Evolutionary conservation across 306 rosid genomes (phyloP), one percentile per base, ranked within the genome.

Genomic region (Ziziphus jujuba): DNA sequence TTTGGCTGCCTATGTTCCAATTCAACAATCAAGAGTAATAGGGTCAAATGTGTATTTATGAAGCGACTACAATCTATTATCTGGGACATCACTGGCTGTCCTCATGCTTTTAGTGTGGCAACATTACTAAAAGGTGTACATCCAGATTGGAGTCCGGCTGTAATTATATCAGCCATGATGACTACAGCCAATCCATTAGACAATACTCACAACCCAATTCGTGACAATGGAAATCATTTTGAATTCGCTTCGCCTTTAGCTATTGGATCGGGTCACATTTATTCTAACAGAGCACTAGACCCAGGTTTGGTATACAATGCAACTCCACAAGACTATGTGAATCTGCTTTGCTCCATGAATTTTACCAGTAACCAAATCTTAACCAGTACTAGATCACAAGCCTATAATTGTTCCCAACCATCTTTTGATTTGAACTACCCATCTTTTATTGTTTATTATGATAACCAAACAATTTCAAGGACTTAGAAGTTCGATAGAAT

Each of bases 51-150:
- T 83, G 44, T 4, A 22, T 16, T 9, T 83, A 6, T 17, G 77
- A 0, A 79, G 66, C 38, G 63, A 44, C 16, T 87, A 72, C 72
- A 77, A 56, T 43, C 1, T 84, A 1, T 22, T 84, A 1, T 75
- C 89, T 1, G 87, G 90, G 11, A 84, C 93, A 12, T 87, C 93
- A 31, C 80, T 84, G 81, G 66, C 92, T 80, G 86, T 34, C 86
- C 92, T 36, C 89, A 87, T 62, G 82, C 48, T 2, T 75, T 86
- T 3, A 87, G 87, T 1, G 14, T 40, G 45, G 45, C 45, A 8
- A 12, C 45, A 12, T 40, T 40, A 12, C 9, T 40, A 12, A 40
- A 8, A 40, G 9, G 45, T 40, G 45, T 12, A 6, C 45, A 40
- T 12, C 45, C 45, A 10, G 45, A 40, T 40, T 40, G 45, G 45